Percentiles rank a stretch among this genome's conserved stretches.
Evolutionary conservation across 176 grass and related monocot genomes (phyloP).

Genomic region (Aechmea fasciata): DNA sequence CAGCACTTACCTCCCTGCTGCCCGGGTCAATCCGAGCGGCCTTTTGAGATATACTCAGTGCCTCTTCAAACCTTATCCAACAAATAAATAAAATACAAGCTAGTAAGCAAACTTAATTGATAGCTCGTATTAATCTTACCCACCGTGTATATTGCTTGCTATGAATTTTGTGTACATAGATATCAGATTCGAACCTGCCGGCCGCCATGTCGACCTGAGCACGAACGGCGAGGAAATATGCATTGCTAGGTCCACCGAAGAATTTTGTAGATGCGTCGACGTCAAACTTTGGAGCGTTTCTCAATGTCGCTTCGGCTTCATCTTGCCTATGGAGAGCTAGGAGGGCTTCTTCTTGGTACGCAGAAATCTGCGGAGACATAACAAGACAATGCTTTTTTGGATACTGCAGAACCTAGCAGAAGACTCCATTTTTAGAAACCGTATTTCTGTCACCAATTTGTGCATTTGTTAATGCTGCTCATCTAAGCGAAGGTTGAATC

Average conservation of each 20-base stretch:
- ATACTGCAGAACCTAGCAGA: constrained; percentile 5
- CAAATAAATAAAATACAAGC: background rate
- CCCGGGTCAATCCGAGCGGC: constrained; percentile 18
- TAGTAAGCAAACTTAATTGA: too few relatives aligned
- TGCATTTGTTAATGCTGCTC: too few relatives aligned
- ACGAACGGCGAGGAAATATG: constrained; percentile 64
- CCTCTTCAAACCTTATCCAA: constrained; percentile 22
- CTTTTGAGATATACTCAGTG: constrained; percentile 4
- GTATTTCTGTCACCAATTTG: constrained; percentile 9
- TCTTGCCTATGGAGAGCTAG: constrained; percentile 55
- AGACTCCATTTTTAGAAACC: background rate
- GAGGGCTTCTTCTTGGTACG: constrained; percentile 71
- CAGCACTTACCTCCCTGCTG: constrained; percentile 15
- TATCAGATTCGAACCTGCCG: constrained; percentile 46
- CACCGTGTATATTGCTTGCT: too few relatives aligned
- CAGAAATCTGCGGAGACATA: constrained; percentile 49
- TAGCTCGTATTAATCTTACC: too few relatives aligned
- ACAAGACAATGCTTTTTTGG: background rate
- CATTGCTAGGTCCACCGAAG: constrained; percentile 49
- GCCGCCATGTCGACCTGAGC: constrained; percentile 76
- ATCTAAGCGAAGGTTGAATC: too few relatives aligned
- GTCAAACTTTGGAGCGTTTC: constrained; percentile 69
- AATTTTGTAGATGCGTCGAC: constrained; percentile 52
- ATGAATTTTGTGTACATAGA: too few relatives aligned
- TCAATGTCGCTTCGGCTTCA: constrained; percentile 68